Evolutionary conservation across 2,329 filamentous ascomycete species (phyloP).

Genomic region (Metarhizium robertsii): DNA sequence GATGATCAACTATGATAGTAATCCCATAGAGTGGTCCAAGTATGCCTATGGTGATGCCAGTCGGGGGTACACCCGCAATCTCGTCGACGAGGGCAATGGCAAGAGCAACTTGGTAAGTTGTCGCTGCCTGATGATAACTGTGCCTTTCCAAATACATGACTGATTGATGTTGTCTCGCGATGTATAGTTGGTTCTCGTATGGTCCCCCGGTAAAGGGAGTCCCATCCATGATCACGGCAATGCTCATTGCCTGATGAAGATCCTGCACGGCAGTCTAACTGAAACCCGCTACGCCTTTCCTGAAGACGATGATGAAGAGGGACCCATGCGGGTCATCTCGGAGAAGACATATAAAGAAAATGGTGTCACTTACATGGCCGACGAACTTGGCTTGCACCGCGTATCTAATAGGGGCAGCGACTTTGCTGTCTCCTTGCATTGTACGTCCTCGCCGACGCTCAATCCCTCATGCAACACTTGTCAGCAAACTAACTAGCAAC

Average conservation of each 20-base stretch:
- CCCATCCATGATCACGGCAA: slow-evolving; percentile 85
- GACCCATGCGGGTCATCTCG: slow-evolving; percentile 54
- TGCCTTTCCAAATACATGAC: not conserved
- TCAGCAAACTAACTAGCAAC: slow-evolving; percentile 20
- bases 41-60: slow-evolving; percentile 67
- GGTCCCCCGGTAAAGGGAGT: slow-evolving; percentile 75
- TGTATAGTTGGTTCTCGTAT: slow-evolving; percentile 70
- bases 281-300: slow-evolving; percentile 80
- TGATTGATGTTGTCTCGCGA: not conserved
- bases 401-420: slow-evolving; percentile 68
- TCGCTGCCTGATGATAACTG: not conserved
- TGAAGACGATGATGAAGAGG: slow-evolving; percentile 31
- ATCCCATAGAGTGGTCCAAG: slow-evolving; percentile 59
- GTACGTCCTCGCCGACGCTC: slow-evolving; percentile 29
- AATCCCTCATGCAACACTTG: slow-evolving; percentile 17
- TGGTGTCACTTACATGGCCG: slow-evolving; percentile 82
- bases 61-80: slow-evolving; percentile 73
- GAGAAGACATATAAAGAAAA: slow-evolving; percentile 61
- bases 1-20: slow-evolving; percentile 67
- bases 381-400: slow-evolving; percentile 77
- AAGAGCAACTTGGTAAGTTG: slow-evolving; percentile 61
- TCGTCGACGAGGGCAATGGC: slow-evolving; percentile 81
- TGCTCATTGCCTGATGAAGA: slow-evolving; percentile 88
- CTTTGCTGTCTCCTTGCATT: slow-evolving; percentile 76
- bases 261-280: slow-evolving; percentile 66